phyloP scores from a whole-genome alignment of 106 monocot genomes.

The Agapanthus africanus region DNA sequence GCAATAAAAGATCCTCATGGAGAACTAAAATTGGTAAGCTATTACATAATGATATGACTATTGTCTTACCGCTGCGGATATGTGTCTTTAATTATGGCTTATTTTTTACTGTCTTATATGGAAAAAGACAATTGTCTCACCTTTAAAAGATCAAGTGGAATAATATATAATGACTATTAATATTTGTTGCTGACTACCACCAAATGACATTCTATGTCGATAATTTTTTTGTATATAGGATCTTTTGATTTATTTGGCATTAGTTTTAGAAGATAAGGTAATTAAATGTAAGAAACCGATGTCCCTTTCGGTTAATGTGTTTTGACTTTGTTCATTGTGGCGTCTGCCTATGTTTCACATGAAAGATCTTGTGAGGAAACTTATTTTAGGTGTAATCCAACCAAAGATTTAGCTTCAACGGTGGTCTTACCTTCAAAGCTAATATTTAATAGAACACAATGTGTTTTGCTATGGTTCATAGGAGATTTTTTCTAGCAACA shows the following conservation, averaged over 20 bases:
- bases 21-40: slow-evolving; percentile 55
- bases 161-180: background rate
- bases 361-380: background rate
- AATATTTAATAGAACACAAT: background rate
- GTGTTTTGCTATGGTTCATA: background rate
- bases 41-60: no score
- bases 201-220: background rate
- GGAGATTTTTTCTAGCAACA: background rate
- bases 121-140: slow-evolving; percentile 1
- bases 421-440: background rate
- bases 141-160: background rate
- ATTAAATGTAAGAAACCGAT: background rate
- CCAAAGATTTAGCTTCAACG: background rate
- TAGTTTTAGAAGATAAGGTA: background rate
- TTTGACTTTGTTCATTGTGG: background rate
- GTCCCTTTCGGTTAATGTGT: background rate
- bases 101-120: background rate
- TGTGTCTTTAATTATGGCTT: background rate
- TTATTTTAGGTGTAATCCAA: background rate
- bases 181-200: background rate
- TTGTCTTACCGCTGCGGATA: no score
- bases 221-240: background rate
- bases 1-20: slow-evolving; percentile 39
- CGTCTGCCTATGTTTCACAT: background rate
- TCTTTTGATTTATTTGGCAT: background rate